Base-by-base conservation (phyloP, 768 basidiomycete genomes). In the Calocybe cyanea region DNA sequence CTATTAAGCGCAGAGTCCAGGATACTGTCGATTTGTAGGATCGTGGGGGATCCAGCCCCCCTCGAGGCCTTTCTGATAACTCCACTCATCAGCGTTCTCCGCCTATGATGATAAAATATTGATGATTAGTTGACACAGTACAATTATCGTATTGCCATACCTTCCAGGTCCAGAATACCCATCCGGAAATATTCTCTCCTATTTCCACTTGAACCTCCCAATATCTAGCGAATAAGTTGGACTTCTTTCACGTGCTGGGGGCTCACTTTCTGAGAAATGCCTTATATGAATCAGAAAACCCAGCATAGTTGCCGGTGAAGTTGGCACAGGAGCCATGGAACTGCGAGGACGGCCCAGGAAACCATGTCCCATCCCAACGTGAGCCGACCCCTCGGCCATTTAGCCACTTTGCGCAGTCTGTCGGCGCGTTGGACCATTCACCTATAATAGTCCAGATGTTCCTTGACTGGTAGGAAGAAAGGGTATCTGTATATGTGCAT, bases 111-210 rank as follows among this genome's bases (percentile, higher is more conserved):
- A n/a, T n/a, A n/a, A n/a, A 8, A 19, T 23, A 33, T 43, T 17
- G 19, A 9, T 38, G 13, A 17, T 15, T 8, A 19, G 15, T 14
- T 32, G n/a, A 21, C 31, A 31, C 19, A 24, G 18, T 51, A 18
- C 48, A 40, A 41, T 44, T 41, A 34, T 48, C 38, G 21, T 39
- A 41, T 34, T 44, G 53, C 11, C 73, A 19, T 38, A 80, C 83
- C 75, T 87, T 87, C 86, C 86, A 87, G 6, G 85, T 79, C 84
- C 85, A 87, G 52, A 73, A 85, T 3, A 85, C 68, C 85, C 86
- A 87, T 15, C 86, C 85, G 35, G 79, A 73, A 11, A 82, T 74
- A 25, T 69, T 70, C 64, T 92, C 89, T 17, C 84, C 88, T 41
- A 87, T 72, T 46, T 76, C 77, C 11, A 83, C 79, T 63, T 92